phyloP scores from a whole-genome alignment of 2,329 filamentous ascomycete species.

The Colletotrichum sp. region DNA sequence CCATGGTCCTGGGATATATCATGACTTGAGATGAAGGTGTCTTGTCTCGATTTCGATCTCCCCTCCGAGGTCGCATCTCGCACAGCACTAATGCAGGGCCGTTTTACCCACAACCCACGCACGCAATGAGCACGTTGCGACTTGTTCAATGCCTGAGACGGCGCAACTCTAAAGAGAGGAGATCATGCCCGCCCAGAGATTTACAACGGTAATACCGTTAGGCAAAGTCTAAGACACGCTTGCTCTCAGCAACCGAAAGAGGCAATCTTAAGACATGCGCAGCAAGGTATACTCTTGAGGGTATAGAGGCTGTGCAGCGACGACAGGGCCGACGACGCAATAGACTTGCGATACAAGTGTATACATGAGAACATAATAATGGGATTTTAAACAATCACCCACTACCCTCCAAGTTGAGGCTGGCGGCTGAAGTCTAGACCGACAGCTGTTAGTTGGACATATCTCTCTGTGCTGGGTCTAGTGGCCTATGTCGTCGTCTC shows the following conservation, averaged over 20 bases:
- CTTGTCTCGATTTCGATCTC: not conserved
- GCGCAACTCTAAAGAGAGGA: not conserved
- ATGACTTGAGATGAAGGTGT: not conserved
- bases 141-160: not conserved
- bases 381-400: not conserved
- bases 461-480: accelerated
- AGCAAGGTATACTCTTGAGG: not conserved
- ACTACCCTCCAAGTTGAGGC: not conserved
- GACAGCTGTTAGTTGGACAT: not conserved
- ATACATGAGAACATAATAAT: not conserved
- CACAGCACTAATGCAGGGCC: not conserved
- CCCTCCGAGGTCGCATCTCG: not conserved
- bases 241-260: not conserved
- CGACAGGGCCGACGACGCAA: not conserved
- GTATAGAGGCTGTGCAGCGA: not conserved
- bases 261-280: not conserved
- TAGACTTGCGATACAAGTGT: not conserved
- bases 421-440: not conserved
- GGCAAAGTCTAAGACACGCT: not conserved
- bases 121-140: not conserved
- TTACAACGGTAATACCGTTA: not conserved
- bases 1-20: not conserved
- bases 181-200: not conserved
- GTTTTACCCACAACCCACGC: not conserved
- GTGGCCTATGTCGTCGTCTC: not conserved